Evolutionary conservation across 352 stramenopile species (phyloP), one percentile per base, ranked within the genome.

Genomic region (Phytopythium ostracodes): DNA sequence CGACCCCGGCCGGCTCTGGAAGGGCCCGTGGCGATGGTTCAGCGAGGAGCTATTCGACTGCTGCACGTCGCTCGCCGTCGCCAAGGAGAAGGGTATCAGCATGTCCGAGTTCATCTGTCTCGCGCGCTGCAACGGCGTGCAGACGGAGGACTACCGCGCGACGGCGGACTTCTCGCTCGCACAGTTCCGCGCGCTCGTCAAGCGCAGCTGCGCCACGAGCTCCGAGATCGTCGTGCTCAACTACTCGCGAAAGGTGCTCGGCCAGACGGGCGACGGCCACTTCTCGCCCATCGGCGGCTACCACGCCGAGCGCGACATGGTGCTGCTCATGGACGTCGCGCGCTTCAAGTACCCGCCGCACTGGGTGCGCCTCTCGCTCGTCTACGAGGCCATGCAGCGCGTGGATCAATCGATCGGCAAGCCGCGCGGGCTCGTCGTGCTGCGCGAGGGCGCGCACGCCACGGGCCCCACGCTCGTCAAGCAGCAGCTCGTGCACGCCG

Each of bases 261-360:
- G 79, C 18, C 96, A 99, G 73, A 99, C 96, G 0, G 97, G 97
- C 20, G 86, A 87, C 59, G 97, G 97, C 20, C 97, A 99, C 72
- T 99, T 99, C 70, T 98, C 89, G 38, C 97, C 97, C 14, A 92
- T 99, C 59, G 97, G 88, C 49, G 96, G 93, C 4, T 99, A 99
- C 73, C 81, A 98, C 68, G 73, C 72, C 44, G 79, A 73, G 66
- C 81, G 79, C 17, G 95, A 98, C 56, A 89, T 93, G 78, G 92
- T 98, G 50, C 75, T 99, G 24, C 84, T 99, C 40, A 76, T 99
- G 59, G 97, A 99, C 65, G 96, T 97, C 11, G 94, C 96, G 40
- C 76, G 94, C 27, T 98, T 98, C 81, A 98, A 98, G 75, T 99
- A 99, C 72, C 88, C 95, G 22, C 96, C 96, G 47, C 83, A 92